Evolutionary conservation across 306 rosid genomes (phyloP).

Genomic region (Carpinus fangiana): DNA sequence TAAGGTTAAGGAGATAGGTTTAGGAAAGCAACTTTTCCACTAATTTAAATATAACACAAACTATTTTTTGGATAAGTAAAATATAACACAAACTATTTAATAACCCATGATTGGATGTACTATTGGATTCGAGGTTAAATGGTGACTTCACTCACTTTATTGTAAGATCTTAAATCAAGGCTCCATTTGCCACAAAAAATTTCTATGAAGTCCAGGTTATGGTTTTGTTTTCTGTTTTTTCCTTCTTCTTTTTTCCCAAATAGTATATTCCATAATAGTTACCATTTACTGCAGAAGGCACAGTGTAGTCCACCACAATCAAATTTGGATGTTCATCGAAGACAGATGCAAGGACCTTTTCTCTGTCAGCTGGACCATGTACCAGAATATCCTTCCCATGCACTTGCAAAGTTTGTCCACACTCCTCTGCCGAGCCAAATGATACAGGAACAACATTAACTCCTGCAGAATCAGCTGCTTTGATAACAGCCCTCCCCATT

Average conservation of each 20-base stretch:
- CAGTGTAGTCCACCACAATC: constrained; percentile 85
- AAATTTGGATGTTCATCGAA: constrained; percentile 61
- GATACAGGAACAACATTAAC: constrained; percentile 73
- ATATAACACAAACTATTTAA: too few species aligned
- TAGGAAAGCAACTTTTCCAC: neutral
- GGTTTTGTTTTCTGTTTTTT: neutral
- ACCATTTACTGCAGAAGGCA: constrained; percentile 90
- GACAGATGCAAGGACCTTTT: constrained; percentile 57
- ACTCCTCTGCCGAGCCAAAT: constrained; percentile 69
- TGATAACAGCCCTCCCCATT: constrained; percentile 84
- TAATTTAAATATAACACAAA: too few species aligned
- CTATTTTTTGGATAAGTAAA: too few species aligned
- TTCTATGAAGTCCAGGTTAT: neutral
- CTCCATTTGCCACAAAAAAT: neutral
- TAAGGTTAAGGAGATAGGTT: neutral
- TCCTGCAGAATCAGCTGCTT: constrained; percentile 87
- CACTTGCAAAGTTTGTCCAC: constrained; percentile 63
- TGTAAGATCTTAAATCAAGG: too few species aligned
- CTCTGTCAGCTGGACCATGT: constrained; percentile 77
- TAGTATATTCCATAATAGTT: constrained; percentile 25
- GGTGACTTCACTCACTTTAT: too few species aligned
- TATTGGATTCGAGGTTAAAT: too few species aligned
- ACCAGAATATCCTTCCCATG: constrained; percentile 66
- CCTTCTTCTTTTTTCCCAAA: neutral
- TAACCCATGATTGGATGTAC: too few species aligned